Evolutionary conservation across 352 stramenopile genomes (phyloP).

Genomic region (Phytophthora sansomeana): DNA sequence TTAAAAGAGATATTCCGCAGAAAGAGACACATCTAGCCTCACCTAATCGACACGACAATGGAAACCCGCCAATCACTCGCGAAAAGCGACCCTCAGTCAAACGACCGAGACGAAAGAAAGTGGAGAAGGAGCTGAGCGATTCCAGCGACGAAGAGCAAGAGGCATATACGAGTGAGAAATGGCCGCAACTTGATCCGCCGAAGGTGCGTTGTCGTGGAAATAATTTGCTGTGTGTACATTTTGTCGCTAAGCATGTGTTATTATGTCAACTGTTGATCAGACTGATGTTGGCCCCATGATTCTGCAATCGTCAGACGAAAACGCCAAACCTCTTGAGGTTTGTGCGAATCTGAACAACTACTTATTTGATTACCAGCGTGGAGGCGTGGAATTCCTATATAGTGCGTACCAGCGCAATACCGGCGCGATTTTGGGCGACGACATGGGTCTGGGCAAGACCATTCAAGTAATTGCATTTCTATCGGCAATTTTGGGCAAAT

Average conservation of each 20-base stretch:
- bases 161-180: conserved; percentile 43
- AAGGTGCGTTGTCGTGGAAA: conserved; percentile 31
- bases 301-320: conserved; percentile 29
- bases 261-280: conserved; percentile 22
- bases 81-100: conserved; percentile 8
- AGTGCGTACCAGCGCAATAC: conserved; percentile 56
- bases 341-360: conserved; percentile 79
- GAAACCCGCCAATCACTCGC: background rate
- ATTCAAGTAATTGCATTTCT: conserved; percentile 95
- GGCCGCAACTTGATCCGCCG: conserved; percentile 60
- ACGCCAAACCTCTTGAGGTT: conserved; percentile 45
- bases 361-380: conserved; percentile 80
- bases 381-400: conserved; percentile 74
- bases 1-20: background rate
- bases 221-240: background rate
- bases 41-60: background rate
- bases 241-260: background rate
- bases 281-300: conserved; percentile 49
- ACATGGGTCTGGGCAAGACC: conserved; percentile 97
- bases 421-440: conserved; percentile 96
- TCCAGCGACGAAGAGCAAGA: conserved; percentile 40
- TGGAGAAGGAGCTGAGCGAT: conserved; percentile 11
- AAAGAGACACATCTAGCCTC: background rate
- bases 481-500: conserved; percentile 92
- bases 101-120: conserved; percentile 12